Conservation (phyloP, 345 rosid genomes). For the Triadica sebifera region DNA sequence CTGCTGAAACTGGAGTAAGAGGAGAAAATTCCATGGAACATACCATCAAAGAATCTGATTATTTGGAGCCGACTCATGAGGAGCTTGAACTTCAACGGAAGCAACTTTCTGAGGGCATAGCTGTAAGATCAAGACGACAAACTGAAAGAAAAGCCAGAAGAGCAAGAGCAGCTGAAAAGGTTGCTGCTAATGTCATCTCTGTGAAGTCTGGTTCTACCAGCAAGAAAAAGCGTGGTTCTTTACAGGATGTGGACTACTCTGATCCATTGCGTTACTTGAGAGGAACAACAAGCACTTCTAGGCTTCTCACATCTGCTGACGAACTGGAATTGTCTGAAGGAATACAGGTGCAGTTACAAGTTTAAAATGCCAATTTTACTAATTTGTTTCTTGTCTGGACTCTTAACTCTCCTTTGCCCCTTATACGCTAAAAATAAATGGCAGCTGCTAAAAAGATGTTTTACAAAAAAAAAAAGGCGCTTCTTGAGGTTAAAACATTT, state of each 20-base stretch:
- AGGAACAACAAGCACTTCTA: slow-evolving; percentile 60
- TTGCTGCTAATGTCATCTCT: slow-evolving; percentile 49
- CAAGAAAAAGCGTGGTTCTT: slow-evolving; percentile 55
- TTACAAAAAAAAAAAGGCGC: neutral
- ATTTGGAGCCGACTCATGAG: slow-evolving; percentile 47
- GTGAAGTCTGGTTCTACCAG: slow-evolving; percentile 49
- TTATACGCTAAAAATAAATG: neutral
- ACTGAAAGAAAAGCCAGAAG: slow-evolving; percentile 74
- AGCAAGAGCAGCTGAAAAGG: slow-evolving; percentile 64
- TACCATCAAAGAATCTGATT: slow-evolving; percentile 40
- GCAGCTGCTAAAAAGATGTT: neutral
- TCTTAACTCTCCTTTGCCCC: neutral
- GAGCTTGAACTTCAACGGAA: slow-evolving; percentile 57
- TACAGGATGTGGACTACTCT: slow-evolving; percentile 61
- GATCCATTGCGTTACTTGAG: slow-evolving; percentile 83
- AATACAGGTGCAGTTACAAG: slow-evolving; percentile 67
- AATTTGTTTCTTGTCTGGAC: too few relatives aligned
- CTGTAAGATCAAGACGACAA: slow-evolving; percentile 76
- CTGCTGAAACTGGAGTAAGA: slow-evolving; percentile 36
- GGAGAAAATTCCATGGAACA: slow-evolving; percentile 28
- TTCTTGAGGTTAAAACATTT: neutral
- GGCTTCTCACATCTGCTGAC: slow-evolving; percentile 82
- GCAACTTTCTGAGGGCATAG: slow-evolving; percentile 47
- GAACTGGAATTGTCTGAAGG: slow-evolving; percentile 71
- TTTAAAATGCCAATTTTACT: neutral